phyloP scores from a whole-genome alignment of 139 green algal species.

The Raphidocelis subcapitata region DNA sequence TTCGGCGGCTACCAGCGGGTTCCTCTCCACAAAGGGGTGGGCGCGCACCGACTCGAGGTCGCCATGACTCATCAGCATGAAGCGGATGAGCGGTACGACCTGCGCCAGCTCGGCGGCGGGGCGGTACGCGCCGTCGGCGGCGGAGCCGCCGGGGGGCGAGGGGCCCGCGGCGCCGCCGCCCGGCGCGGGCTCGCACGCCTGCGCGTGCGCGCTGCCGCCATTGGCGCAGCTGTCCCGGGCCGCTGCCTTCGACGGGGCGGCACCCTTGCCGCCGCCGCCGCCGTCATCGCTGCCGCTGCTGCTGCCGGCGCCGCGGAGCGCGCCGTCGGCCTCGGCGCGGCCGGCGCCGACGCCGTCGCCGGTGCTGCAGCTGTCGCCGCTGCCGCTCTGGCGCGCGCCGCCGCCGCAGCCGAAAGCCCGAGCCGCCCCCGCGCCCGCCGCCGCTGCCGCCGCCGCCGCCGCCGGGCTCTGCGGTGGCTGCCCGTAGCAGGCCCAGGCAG shows the following conservation, averaged over 20 bases:
- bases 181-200: no score
- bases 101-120: background rate
- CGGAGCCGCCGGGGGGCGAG: no score
- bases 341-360: background rate
- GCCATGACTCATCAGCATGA: slow-evolving; percentile 37
- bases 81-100: slow-evolving; percentile 29
- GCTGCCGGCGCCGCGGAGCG: background rate
- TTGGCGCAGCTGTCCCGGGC: slow-evolving; percentile 2
- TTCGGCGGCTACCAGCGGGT: slow-evolving; percentile 6
- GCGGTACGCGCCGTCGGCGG: no score
- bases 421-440: no score
- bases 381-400: no score
- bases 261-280: slow-evolving; percentile 1
- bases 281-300: background rate
- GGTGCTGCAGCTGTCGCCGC: background rate
- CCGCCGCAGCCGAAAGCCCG: no score
- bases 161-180: no score
- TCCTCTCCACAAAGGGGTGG: slow-evolving; percentile 10
- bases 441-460: no score
- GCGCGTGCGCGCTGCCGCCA: background rate
- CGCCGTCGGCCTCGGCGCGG: no score
- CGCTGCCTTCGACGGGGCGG: no score
- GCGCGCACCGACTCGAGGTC: slow-evolving; percentile 41
- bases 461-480: no score
- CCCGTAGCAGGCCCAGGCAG: slow-evolving; percentile 14